These are phyloP conservation scores for Mallotus repandus DNA, from an alignment of 441 rosid species.

Conservation along the genomic window DNA sequence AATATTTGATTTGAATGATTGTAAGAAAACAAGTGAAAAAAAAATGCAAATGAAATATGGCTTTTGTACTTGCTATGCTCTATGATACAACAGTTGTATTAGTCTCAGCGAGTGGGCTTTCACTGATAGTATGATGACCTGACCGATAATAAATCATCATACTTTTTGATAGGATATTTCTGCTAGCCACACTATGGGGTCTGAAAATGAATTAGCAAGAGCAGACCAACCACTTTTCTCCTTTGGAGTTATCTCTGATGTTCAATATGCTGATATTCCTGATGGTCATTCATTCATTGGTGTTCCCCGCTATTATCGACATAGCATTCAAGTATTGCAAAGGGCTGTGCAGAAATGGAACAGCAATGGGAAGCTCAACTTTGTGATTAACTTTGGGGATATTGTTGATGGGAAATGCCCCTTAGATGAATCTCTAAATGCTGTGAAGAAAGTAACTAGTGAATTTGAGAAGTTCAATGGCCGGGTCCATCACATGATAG, in stretches of 20 bases:
- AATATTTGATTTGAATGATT: too few relatives aligned
- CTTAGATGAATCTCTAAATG: slow-evolving; percentile 52
- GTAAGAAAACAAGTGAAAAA: not conserved
- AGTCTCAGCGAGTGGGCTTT: slow-evolving; percentile 18
- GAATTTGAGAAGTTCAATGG: slow-evolving; percentile 68
- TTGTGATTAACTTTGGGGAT: slow-evolving; percentile 80
- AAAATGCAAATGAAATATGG: not conserved
- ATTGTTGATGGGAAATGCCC: slow-evolving; percentile 85
- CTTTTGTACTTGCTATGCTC: not conserved
- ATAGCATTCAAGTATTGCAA: slow-evolving; percentile 65
- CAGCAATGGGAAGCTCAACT: slow-evolving; percentile 50
- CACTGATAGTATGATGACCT: slow-evolving; percentile 33
- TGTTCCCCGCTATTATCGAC: slow-evolving; percentile 71
- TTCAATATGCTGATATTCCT: slow-evolving; percentile 86
- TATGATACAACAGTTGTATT: not conserved
- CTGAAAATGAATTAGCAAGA: slow-evolving; percentile 32
- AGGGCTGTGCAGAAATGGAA: slow-evolving; percentile 81
- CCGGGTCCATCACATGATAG: slow-evolving; percentile 76
- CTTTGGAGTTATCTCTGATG: slow-evolving; percentile 83
- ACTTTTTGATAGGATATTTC: slow-evolving; percentile 19
- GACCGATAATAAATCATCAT: slow-evolving; percentile 6
- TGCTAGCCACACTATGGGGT: slow-evolving; percentile 32
- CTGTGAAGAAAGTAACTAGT: slow-evolving; percentile 44
- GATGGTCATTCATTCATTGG: slow-evolving; percentile 77
- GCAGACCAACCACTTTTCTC: slow-evolving; percentile 65